Base-by-base conservation (phyloP, 202 grass and related monocot genomes). In the Bolboschoenoplectus hybrid region DNA sequence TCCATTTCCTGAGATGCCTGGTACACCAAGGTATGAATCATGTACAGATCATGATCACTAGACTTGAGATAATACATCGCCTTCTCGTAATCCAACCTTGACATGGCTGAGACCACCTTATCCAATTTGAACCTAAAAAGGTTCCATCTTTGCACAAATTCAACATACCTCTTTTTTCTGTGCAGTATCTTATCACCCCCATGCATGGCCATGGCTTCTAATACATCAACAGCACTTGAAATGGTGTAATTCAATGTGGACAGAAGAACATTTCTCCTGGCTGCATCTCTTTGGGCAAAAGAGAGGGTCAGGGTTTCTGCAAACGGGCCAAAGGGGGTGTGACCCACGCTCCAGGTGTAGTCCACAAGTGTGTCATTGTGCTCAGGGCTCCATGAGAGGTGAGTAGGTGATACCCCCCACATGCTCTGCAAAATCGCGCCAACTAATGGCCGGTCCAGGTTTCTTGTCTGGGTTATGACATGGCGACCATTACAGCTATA, bases 101-200 rank as follows among this genome's bases (percentile, higher is more conserved):
- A 98, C 85, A 96, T 85, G 71, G 90, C 90, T 83, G 97, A 96
- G 38, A 94, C 85, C 66, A 96, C 86, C 86, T 98, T 98, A 14
- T 98, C 93, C 89, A 98, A 73, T 80, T 98, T 98, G 83, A 90
- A 92, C 12, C 73, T 94, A 78, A 94, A 89, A 76, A 96, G 80
- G 87, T 98, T 98, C 93, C 93, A 96, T 89, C 97, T 98, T 63
- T 98, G 97, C 86, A 89, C 82, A 90, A 98, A 96, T 84, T 92
- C 90, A 75, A 90, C 90, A 85, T 90, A 72, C 85, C 89, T 92
- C 88, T 92, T 98, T 87, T 94, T 94, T 71, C 91, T 90, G 63
- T 92, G 89, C 58, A 98, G 85, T 82, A 95, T 96, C 74, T 67
- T 94, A 50, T 94, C 93, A 16, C 93, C 93, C 11, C 93, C 96